Evolutionary conservation across 1,139 yeast species (phyloP), one percentile per base, ranked within the genome.

Genomic region (Dujonia santamariae): DNA sequence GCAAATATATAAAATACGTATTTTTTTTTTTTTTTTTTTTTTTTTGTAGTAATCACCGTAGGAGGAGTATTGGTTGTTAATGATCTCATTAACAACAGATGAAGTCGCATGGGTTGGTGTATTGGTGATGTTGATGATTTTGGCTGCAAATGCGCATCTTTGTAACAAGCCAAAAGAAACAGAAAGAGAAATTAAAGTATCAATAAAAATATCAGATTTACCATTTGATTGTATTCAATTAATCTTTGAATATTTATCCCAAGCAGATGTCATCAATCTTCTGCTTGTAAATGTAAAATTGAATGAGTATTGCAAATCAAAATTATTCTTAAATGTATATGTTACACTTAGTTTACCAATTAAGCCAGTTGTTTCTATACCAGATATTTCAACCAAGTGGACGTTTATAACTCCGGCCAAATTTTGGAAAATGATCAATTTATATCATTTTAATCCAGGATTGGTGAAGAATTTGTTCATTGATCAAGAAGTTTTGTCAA

Each of bases 241-340:
- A n/a, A 36, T 44, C 14, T 28, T 42, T 12, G 32, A 26, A 8
- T 22, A 34, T 31, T 36, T 46, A 19, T 35, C 41, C 20, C 47
- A 45, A 26, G 3, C 24, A 4, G 46, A 43, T 27, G 28, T 38
- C 9, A 11, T 41, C n/a, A 28, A 19, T 8, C 4, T 46, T 5
- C 14, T 28, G 22, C 15, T 30, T n/a, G 25, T 38, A 16, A 38
- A 30, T 28, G 42, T 19, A 30, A 17, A 37, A 26, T 28, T 45
- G 4, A 28, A 38, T 21, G 12, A 26, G 12, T 27, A 37, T 21
- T 39, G 19, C 13, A 32, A 28, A 19, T 8, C 6, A 3, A 35
- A 34, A 23, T 20, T 45, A 8, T 35, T 31, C 9, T 27, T 18
- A 2, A 31, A 37, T 7, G 28, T 45, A 5, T 44, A 35, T 29